Evolutionary conservation across 352 stramenopile species (phyloP), one percentile per base, ranked within the genome.

Genomic region (Phytophthora macrochlamydospora): DNA sequence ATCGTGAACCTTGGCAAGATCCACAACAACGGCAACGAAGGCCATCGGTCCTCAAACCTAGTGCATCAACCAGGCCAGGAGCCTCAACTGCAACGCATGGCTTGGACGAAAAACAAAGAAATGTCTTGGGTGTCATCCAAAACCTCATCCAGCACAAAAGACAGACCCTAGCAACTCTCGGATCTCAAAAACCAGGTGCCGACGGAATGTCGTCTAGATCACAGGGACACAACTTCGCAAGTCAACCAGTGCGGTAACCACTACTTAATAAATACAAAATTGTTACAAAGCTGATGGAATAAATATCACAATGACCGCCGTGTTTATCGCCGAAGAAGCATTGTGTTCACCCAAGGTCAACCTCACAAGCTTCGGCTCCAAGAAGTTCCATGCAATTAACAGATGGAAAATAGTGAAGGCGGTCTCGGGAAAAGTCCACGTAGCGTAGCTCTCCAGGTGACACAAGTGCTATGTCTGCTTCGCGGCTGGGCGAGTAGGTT

Each of bases 81-180:
- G 60, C 45, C 57, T 45, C 55, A 33, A 7, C 33, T 28, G 8
- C 51, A 58, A 45, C 6, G 7, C 52, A 56, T 29, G 32, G 37
- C 7, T 30, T 89, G 52, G 80, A 87, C 45, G 67, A 79, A 45
- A 91, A 90, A 60, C 81, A 92, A 60, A 74, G 72, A 33, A 90
- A 87, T 32, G 78, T 91, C 56, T 73, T 91, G 46, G 86, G 61
- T 52, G 81, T 90, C 33, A 90, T 92, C 69, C 82, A 92, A 50
- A 92, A 80, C 56, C 78, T 92, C 58, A 92, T 92, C 48, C 76
- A 91, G 48, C 84, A 91, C 74, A 92, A 92, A 67, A 80, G 84
- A 60, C 79, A 91, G 38, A 89, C 79, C 0, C 62, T 92, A 33
- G 76, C 77, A 52, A 84, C 78, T 0, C 73, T 92, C 13, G 69